Base-by-base conservation (phyloP, 2,329 filamentous ascomycete species). In the Rhinocladiella mackenziei region DNA sequence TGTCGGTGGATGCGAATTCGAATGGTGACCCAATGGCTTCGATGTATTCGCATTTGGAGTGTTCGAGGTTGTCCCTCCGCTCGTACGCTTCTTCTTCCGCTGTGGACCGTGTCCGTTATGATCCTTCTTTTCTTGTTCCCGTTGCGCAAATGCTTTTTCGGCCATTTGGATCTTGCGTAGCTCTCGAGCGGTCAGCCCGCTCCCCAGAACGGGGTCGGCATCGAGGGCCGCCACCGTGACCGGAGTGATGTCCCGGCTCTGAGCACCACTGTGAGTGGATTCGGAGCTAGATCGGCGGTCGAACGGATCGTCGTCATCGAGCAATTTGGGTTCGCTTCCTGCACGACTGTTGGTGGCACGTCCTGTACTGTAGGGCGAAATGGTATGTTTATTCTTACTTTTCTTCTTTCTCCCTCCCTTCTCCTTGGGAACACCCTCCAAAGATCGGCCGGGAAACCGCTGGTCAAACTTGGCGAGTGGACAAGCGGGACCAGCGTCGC, bases 161-260 rank as follows among this genome's bases (percentile, higher is more conserved):
- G 77, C 75, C 43, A 78, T 77, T 41, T 77, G 76, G 34, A 83
- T 70, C 61, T 83, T 83, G 46, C 78, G 75, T 56, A 73, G 73
- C 54, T 83, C 79, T 4, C 79, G 72, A 49, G 76, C 78, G 2
- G 79, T 81, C 50, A 81, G 66, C 50, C 78, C 78, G 2, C 69
- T 60, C 8, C 69, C 65, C 38, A 65, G 48, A 3, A 62, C 55
- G 19, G 64, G 62, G 34, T 62, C 64, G 7, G 68, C 60, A 30
- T 72, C 54, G 1, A 54, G 45, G 44, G 71, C 72, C 19, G 67
- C 62, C 5, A 69, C 72, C 45, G 71, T 73, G 51, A 73, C 75
- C 2, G 79, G 79, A 4, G 78, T 82, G 34, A 79, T 72, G 57
- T 82, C 79, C 29, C 78, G 76, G 61, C 79, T 82, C 37, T 65